These are phyloP conservation scores for Cytidiella melzeri DNA, from an alignment of 768 basidiomycete genomes.

Conservation along the genomic window DNA sequence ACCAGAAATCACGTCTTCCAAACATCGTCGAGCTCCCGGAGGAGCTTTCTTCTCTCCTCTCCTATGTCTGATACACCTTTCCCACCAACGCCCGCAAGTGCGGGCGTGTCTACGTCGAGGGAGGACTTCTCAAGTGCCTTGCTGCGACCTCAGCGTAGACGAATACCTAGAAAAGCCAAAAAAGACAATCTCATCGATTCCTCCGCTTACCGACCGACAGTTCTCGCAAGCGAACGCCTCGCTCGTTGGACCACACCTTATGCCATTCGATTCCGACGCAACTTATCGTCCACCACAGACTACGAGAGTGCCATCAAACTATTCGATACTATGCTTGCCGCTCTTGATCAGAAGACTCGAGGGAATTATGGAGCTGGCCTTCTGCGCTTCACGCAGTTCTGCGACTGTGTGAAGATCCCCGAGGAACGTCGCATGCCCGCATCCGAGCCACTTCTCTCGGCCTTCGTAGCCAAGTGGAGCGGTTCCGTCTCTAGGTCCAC, in stretches of 20 bases:
- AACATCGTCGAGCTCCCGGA: too few relatives aligned
- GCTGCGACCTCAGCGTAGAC: background rate
- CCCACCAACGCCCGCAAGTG: too few relatives aligned
- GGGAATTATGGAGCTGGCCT: constrained; percentile 28
- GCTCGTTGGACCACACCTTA: background rate
- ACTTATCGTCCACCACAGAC: background rate
- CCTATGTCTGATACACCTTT: too few relatives aligned
- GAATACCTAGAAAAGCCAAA: background rate
- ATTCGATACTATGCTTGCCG: background rate
- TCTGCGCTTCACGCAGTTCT: constrained; percentile 32
- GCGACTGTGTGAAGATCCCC: constrained; percentile 27
- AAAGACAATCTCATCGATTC: too few relatives aligned
- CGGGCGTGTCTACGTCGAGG: too few relatives aligned
- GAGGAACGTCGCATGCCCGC: constrained; percentile 28
- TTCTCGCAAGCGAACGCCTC: background rate
- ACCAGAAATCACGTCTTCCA: too few relatives aligned
- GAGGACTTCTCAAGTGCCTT: background rate
- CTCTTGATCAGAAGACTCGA: background rate
- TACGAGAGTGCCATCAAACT: background rate
- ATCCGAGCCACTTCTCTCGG: constrained; percentile 20
- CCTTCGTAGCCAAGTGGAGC: constrained; percentile 20
- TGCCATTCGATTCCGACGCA: background rate
- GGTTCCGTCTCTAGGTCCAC: constrained; percentile 13
- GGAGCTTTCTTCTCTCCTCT: too few relatives aligned
- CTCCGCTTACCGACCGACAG: background rate